A percentile compares a stretch with the other conserved stretches of the same genome.
phyloP scores from a whole-genome alignment of 2,329 filamentous ascomycete species.

The Colletotrichum ledebouriae region DNA sequence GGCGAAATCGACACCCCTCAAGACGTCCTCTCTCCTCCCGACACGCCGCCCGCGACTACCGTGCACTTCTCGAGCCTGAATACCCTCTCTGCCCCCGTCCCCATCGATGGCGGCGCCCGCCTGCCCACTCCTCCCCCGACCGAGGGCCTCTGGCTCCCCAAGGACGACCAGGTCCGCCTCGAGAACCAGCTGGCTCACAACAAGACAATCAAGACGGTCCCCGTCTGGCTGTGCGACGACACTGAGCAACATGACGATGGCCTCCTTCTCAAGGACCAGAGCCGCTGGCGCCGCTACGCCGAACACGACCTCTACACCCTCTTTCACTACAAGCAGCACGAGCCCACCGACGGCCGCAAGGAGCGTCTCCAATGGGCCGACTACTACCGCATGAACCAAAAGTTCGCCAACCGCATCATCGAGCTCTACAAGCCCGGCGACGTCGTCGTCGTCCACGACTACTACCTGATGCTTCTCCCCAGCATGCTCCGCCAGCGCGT shows the following conservation, averaged over 20 bases:
- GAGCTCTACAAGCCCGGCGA: constrained; percentile 93
- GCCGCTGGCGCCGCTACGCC: constrained; percentile 89
- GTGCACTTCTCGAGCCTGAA: constrained; percentile 71
- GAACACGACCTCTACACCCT: constrained; percentile 93
- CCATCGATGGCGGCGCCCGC: constrained; percentile 73
- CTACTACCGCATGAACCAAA: constrained; percentile 92
- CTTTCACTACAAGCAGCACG: constrained; percentile 96
- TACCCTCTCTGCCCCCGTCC: constrained; percentile 83
- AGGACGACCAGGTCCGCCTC: constrained; percentile 77
- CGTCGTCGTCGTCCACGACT: constrained; percentile 93
- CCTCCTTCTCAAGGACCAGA: constrained; percentile 83
- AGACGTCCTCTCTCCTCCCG: constrained; percentile 61
- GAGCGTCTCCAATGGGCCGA: constrained; percentile 90
- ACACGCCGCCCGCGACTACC: constrained; percentile 63
- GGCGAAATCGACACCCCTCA: constrained; percentile 78
- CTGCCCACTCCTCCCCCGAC: constrained; percentile 68
- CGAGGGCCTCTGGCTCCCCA: constrained; percentile 79
- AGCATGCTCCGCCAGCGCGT: constrained; percentile 88
- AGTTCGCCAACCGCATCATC: constrained; percentile 90
- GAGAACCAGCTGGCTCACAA: constrained; percentile 81
- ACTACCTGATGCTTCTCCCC: constrained; percentile 90
- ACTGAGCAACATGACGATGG: constrained; percentile 75
- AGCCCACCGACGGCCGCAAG: constrained; percentile 85
- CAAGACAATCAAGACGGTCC: constrained; percentile 82
- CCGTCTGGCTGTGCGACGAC: constrained; percentile 90